phyloP scores from a whole-genome alignment of 2,329 filamentous ascomycete genomes.

The Botrytis sinoallii region DNA sequence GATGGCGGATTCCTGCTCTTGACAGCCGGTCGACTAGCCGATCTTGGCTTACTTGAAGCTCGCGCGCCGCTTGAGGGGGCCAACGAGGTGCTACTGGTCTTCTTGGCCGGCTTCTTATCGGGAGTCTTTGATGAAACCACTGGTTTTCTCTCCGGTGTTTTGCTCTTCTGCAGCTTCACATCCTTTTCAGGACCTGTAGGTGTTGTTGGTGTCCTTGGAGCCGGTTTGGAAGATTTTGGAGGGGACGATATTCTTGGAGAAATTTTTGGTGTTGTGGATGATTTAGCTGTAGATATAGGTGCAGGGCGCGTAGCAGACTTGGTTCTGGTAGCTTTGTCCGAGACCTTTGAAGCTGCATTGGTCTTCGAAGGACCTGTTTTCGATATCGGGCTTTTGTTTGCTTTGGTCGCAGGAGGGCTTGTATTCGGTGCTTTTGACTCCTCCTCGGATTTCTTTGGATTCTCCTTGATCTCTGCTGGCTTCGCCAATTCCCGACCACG shows the following conservation, averaged over 20 bases:
- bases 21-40: constrained; percentile 22
- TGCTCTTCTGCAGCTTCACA: constrained; percentile 22
- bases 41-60: constrained; percentile 29
- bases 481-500: constrained; percentile 17
- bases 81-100: constrained; percentile 25
- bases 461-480: constrained; percentile 24
- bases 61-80: constrained; percentile 26
- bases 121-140: constrained; percentile 34
- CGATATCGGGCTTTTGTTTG: constrained; percentile 4
- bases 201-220: constrained; percentile 19
- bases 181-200: not conserved
- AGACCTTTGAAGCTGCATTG: not conserved
- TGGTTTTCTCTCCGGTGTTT: constrained; percentile 25
- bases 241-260: constrained; percentile 20
- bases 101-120: constrained; percentile 28
- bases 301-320: constrained; percentile 12
- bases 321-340: constrained; percentile 2
- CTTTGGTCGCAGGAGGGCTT: not conserved
- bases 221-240: constrained; percentile 24
- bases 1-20: constrained; percentile 33
- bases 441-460: constrained; percentile 13
- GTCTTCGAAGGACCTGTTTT: constrained; percentile 6
- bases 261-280: constrained; percentile 3
- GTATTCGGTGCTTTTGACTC: not conserved
- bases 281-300: constrained; percentile 15